Evolutionary conservation across 441 rosid species (phyloP).

Genomic region (Gossypium schwendimanii): DNA sequence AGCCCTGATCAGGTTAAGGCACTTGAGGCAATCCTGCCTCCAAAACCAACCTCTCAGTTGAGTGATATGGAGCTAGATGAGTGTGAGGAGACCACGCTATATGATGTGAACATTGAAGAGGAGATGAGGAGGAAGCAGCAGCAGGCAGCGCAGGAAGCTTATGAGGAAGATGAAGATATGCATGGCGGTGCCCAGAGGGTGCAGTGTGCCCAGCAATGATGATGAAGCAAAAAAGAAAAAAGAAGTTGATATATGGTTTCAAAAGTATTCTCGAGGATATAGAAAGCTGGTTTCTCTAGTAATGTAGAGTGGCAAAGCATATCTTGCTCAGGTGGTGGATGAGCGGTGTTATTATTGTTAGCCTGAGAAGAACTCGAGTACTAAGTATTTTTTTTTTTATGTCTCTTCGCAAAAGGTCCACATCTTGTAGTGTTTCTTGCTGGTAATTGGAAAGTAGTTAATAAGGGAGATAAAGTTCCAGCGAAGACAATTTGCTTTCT

Average conservation of each 20-base stretch:
- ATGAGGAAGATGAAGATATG: slow-evolving; percentile 60
- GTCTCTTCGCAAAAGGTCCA: background rate
- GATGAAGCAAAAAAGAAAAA: background rate
- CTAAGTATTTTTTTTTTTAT: background rate
- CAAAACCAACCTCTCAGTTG: slow-evolving; percentile 27
- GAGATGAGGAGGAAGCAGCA: slow-evolving; percentile 67
- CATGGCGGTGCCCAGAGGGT: slow-evolving; percentile 57
- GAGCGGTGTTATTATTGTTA: background rate
- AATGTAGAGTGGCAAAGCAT: background rate
- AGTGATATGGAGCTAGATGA: slow-evolving; percentile 69
- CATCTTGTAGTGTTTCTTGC: background rate
- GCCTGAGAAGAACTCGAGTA: background rate
- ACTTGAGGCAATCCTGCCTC: slow-evolving; percentile 47
- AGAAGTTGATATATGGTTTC: background rate
- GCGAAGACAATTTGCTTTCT: no score
- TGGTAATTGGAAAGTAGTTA: background rate
- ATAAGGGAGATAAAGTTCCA: no score
- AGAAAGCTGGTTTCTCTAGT: background rate
- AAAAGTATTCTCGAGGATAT: background rate
- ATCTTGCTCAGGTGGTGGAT: background rate
- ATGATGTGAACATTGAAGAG: slow-evolving; percentile 71
- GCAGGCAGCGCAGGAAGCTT: slow-evolving; percentile 54
- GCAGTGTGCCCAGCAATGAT: slow-evolving; percentile 79
- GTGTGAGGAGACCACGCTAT: slow-evolving; percentile 70
- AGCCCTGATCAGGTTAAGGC: slow-evolving; percentile 56